phyloP scores from a whole-genome alignment of 441 rosid species.

The Sinapis alba region DNA sequence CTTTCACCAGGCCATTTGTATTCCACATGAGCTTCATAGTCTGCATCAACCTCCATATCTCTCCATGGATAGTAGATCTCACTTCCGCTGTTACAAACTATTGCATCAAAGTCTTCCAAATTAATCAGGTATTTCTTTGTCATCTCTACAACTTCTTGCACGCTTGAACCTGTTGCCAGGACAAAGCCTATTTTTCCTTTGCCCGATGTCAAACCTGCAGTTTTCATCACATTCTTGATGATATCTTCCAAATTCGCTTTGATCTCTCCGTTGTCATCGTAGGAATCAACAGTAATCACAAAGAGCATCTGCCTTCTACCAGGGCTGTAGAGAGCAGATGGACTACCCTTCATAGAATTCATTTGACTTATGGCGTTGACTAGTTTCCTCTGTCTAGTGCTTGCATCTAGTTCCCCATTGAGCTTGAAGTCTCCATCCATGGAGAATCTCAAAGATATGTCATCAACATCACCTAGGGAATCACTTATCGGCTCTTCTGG shows the following conservation, averaged over 20 bases:
- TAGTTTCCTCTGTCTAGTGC: constrained; percentile 72
- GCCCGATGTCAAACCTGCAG: constrained; percentile 53
- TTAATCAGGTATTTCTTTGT: constrained; percentile 55
- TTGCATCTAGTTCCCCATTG: constrained; percentile 74
- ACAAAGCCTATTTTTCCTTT: constrained; percentile 66
- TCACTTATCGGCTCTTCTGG: constrained; percentile 92
- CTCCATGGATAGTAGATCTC: constrained; percentile 81
- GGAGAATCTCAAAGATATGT: constrained; percentile 80
- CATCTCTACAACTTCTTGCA: constrained; percentile 62
- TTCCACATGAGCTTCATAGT: constrained; percentile 75
- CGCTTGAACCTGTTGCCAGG: constrained; percentile 66
- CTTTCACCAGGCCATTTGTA: constrained; percentile 93
- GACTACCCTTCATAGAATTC: constrained; percentile 50
- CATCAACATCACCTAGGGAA: constrained; percentile 77
- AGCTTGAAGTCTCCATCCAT: constrained; percentile 73
- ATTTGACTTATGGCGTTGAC: constrained; percentile 66
- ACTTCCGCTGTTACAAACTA: constrained; percentile 85
- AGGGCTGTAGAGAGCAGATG: constrained; percentile 53
- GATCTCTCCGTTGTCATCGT: constrained; percentile 49
- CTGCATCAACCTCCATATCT: constrained; percentile 69
- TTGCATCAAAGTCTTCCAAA: constrained; percentile 78
- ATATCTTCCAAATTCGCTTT: constrained; percentile 49
- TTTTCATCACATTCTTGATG: constrained; percentile 68
- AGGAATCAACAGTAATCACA: constrained; percentile 72
- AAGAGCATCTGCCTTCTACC: constrained; percentile 83